phyloP scores from a whole-genome alignment of 192 early-diverging fungal genomes.

The Umbelopsis isabellina region DNA sequence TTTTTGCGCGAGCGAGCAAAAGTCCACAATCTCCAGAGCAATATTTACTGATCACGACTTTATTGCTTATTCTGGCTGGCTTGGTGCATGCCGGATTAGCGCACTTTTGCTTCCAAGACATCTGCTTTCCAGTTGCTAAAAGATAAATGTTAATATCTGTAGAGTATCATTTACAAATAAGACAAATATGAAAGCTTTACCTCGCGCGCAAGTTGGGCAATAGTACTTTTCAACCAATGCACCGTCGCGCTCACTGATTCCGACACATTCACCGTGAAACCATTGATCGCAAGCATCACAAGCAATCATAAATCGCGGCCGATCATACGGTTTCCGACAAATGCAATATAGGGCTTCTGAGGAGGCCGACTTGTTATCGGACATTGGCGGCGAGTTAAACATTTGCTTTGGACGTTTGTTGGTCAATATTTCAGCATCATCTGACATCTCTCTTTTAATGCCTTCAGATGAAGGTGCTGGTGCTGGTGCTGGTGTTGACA shows the following conservation, averaged over 20 bases:
- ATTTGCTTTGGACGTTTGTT: neutral
- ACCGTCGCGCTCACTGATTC: conserved; percentile 57
- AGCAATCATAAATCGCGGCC: conserved; percentile 69
- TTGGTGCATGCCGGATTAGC: conserved; percentile 49
- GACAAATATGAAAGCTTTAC: conserved; percentile 35
- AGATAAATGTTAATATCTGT: neutral
- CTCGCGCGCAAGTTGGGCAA: conserved; percentile 60
- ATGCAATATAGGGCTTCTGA: conserved; percentile 54
- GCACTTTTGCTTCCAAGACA: conserved; percentile 52
- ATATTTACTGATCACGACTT: conserved; percentile 42
- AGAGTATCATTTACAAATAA: neutral
- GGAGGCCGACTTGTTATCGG: neutral
- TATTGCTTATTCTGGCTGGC: conserved; percentile 30
- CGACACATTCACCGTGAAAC: conserved; percentile 79
- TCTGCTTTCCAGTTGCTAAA: conserved; percentile 50
- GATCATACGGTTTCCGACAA: conserved; percentile 60
- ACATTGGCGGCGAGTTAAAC: neutral
- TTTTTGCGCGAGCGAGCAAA: conserved; percentile 45
- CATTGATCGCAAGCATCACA: conserved; percentile 78
- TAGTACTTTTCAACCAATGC: conserved; percentile 64
- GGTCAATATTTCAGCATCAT: neutral
- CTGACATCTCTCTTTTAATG: neutral
- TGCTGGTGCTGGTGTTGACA: neutral
- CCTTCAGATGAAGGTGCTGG: neutral
- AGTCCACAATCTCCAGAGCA: conserved; percentile 60